phyloP scores from a whole-genome alignment of 2,329 filamentous ascomycete genomes.

The Sporothrix luriei region DNA sequence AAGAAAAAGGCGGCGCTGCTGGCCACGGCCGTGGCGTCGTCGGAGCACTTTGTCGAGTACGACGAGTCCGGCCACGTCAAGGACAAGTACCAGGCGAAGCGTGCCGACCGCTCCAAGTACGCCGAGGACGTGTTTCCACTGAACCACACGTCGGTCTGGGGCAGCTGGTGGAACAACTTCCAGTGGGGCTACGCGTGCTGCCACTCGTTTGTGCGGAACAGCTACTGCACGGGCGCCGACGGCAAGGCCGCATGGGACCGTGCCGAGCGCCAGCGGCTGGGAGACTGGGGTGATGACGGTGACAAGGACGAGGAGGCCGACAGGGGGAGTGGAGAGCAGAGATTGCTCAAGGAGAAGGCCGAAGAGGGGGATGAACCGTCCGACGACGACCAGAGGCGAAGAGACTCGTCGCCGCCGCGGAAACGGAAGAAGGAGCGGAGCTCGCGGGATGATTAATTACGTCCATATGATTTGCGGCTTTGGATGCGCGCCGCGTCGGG shows the following conservation, averaged over 20 bases:
- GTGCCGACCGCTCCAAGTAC: slow-evolving; percentile 84
- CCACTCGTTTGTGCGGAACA: slow-evolving; percentile 91
- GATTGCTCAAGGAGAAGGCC: slow-evolving; percentile 18
- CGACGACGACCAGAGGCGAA: slow-evolving; percentile 15
- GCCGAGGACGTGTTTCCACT: slow-evolving; percentile 82
- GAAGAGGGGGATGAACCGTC: slow-evolving; percentile 14
- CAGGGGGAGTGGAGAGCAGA: background rate
- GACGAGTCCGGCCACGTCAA: slow-evolving; percentile 89
- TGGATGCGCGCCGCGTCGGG: background rate
- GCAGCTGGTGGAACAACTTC: slow-evolving; percentile 96
- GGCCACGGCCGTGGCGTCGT: slow-evolving; percentile 72
- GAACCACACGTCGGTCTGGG: slow-evolving; percentile 92
- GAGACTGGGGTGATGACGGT: slow-evolving; percentile 46
- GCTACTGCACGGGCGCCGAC: slow-evolving; percentile 92
- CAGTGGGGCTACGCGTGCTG: slow-evolving; percentile 96
- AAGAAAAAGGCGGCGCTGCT: slow-evolving; percentile 48
- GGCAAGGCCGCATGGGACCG: slow-evolving; percentile 81
- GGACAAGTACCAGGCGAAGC: slow-evolving; percentile 74
- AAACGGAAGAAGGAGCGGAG: slow-evolving; percentile 25
- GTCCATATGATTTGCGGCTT: background rate
- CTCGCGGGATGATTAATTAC: slow-evolving; percentile 10
- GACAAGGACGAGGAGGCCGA: slow-evolving; percentile 13
- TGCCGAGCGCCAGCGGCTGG: slow-evolving; percentile 63
- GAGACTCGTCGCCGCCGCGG: slow-evolving; percentile 25
- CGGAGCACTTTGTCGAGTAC: slow-evolving; percentile 89